Evolutionary conservation across 768 basidiomycete species (phyloP).

Genomic region (Brasilioporus rufonigricans): DNA sequence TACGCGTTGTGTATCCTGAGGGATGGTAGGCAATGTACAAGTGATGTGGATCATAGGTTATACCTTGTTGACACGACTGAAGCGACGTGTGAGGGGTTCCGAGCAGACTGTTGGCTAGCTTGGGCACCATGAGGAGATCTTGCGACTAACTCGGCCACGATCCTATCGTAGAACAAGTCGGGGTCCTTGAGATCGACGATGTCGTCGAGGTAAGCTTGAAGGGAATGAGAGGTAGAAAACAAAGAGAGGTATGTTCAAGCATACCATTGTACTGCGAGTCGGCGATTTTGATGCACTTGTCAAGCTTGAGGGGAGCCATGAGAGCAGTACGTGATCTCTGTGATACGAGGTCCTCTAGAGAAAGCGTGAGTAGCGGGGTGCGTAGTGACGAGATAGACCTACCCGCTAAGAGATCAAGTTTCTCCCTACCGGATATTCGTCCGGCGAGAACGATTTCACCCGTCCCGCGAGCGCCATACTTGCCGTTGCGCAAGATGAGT

Average conservation of each 20-base stretch:
- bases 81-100: conserved; percentile 52
- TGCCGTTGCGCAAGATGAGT: conserved; percentile 71
- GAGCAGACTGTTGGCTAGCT: conserved; percentile 29
- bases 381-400: not conserved
- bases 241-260: conserved; percentile 11
- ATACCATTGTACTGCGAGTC: conserved; percentile 72
- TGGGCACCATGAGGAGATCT: conserved; percentile 37
- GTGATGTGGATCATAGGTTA: conserved; percentile 6
- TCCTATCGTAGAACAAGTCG: conserved; percentile 55
- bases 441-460: conserved; percentile 60
- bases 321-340: conserved; percentile 57
- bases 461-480: conserved; percentile 66
- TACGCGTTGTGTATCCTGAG: conserved; percentile 78
- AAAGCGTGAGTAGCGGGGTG: not conserved
- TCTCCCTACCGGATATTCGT: conserved; percentile 73
- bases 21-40: conserved; percentile 2
- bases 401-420: conserved; percentile 79
- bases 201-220: conserved; percentile 64
- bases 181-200: conserved; percentile 66
- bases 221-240: conserved; percentile 12
- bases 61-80: conserved; percentile 60
- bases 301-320: conserved; percentile 60
- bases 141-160: conserved; percentile 55
- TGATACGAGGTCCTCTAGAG: conserved; percentile 60
- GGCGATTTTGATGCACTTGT: conserved; percentile 63